Base-by-base conservation (phyloP, 2,329 filamentous ascomycete genomes). In the Leptographium flavum region DNA sequence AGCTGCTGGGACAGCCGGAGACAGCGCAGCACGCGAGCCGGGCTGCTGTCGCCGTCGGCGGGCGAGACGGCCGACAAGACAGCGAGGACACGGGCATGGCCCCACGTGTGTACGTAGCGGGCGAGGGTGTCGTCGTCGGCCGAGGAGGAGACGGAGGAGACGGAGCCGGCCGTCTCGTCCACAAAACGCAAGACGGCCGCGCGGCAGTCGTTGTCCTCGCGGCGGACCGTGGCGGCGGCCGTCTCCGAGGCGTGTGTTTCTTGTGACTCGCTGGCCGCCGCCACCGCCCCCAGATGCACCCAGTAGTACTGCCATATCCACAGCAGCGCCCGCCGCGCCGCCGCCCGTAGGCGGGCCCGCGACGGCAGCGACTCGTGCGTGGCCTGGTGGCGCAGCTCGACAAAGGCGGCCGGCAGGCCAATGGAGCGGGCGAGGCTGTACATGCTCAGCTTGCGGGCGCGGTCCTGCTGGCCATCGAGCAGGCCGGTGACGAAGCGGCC, bases 271-370 rank as follows among this genome's bases (percentile, higher is more conserved):
- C 49, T 45, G 13, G 22, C 46, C 5, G 14, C 48, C 15, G 27
- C 32, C 9, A 14, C 45, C 1, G 39, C 48, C 6, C 41, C 46
- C 19, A 77, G 58, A 37, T 71, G 64, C 55, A 61, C 64, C 88
- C 88, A 96, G 66, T 94, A 95, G 60, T 85, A 85, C 44, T 79
- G 72, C 85, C 86, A 94, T 43, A 95, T 79, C 88, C 88, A 95
- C 38, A 70, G 68, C 50, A 95, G 67, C 1, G 83, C 85, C 54
- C 81, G 76, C 50, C 70, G 65, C 1, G 82, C 76, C 2, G 83
- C 83, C 31, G 71, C 71, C 43, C 86, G 75, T 50, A 95, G 67
- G 50, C 86, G 79, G 11, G 74, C 70, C 44, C 94, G 67, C 1
- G 81, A 79, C 0, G 88, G 88, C 46, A 94, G 67, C 58, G 87